Base-by-base conservation (phyloP, 2,329 filamentous ascomycete genomes). In the Iodosphaeria phyllophila region DNA sequence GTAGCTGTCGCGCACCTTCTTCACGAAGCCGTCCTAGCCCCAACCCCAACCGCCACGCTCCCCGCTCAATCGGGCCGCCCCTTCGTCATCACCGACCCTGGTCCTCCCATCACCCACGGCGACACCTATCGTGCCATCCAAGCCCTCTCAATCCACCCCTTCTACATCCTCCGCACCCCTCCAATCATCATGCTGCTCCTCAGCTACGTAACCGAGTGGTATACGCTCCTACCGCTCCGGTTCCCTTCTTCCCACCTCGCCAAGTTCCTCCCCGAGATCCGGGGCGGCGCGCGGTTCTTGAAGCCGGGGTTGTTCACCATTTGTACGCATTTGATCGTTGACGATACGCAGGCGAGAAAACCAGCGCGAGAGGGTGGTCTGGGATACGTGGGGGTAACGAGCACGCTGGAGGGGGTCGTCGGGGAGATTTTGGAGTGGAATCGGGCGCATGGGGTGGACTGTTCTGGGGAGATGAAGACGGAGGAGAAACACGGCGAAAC, bases 371-470 rank as follows among this genome's bases (percentile, higher is more conserved):
- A 46, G 4, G 52, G 52, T 7, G 52, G 51, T 1, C 33, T 57
- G 10, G 52, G 49, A 1, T 56, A 53, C 30, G 29, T 28, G 1
- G 52, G 51, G 0, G 35, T 52, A 2, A 6, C 51, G 7, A 51
- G 44, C 1, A 56, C 51, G 8, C 36, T 51, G 1, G 48, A 55
- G 13, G 52, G 52, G 2, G 45, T 56, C 39, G 34, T 38, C n/a
- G 36, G 46, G 24, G 42, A 56, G 34, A 33, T 56, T 1, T 31
- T 55, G 1, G 51, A 54, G 19, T 56, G 52, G 51, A 56, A 56
- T 30, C 32, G 30, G 2, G 48, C 51, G 28, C 51, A 54, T 22
- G 35, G n/a, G n/a, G n/a, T n/a, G n/a, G n/a, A n/a, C n/a, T n/a
- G n/a, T 29, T 8, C 31, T 30, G 6, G 24, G 16, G 22, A 17